phyloP scores from a whole-genome alignment of 2,329 filamentous ascomycete genomes.

The Diplodia intermedia region DNA sequence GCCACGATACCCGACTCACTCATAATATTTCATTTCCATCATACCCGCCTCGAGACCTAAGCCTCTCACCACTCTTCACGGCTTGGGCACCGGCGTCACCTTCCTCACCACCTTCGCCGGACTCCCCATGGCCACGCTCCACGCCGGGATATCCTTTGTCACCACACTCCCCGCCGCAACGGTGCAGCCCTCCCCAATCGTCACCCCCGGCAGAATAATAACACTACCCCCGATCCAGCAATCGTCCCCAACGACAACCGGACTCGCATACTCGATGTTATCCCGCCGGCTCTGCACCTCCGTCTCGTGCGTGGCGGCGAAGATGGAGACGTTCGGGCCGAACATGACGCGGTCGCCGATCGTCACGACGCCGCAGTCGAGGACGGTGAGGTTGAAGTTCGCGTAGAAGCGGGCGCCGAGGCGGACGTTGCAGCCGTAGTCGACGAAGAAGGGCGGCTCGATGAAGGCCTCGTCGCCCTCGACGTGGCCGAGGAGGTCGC shows the following conservation, averaged over 20 bases:
- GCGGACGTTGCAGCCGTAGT: conserved; percentile 71
- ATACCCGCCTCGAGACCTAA: background rate
- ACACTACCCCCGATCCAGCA: conserved; percentile 58
- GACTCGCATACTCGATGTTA: conserved; percentile 58
- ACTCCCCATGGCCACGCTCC: conserved; percentile 69
- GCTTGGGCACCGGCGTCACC: conserved; percentile 36
- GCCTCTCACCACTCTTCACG: background rate
- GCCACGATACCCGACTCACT: background rate
- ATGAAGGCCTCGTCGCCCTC: conserved; percentile 55
- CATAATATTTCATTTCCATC: background rate
- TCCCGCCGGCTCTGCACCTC: conserved; percentile 57
- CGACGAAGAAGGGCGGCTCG: conserved; percentile 67
- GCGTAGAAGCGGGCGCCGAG: conserved; percentile 69
- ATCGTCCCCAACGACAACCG: conserved; percentile 55
- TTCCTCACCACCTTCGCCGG: conserved; percentile 65
- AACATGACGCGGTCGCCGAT: conserved; percentile 62
- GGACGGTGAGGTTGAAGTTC: conserved; percentile 63
- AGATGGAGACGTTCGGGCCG: conserved; percentile 61
- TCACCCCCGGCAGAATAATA: conserved; percentile 76
- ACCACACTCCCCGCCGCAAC: conserved; percentile 84
- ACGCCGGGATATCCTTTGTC: conserved; percentile 73
- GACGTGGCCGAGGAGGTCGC: conserved; percentile 43
- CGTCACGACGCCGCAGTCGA: conserved; percentile 61
- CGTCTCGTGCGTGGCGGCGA: conserved; percentile 61
- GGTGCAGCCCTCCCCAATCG: conserved; percentile 74